Conservation (phyloP, 441 rosid species). For the Aquilaria agallochum region DNA sequence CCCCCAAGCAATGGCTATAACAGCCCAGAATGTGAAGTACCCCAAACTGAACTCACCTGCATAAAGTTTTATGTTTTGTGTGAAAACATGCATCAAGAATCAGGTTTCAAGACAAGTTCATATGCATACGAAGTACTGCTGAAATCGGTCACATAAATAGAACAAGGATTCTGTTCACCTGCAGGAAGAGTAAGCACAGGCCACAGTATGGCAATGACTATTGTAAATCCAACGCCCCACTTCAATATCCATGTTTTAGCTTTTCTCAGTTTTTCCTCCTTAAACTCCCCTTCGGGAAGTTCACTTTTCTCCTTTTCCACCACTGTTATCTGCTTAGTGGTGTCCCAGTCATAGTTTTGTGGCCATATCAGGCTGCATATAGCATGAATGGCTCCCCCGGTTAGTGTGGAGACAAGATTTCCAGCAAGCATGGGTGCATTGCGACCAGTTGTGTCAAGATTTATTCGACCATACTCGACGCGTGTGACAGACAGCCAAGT, state of each 20-base stretch:
- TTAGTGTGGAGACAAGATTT: constrained; percentile 70
- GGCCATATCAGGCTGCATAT: constrained; percentile 62
- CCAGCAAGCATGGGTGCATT: constrained; percentile 94
- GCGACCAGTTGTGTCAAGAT: constrained; percentile 71
- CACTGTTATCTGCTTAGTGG: constrained; percentile 72
- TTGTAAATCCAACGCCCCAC: constrained; percentile 78
- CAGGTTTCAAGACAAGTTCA: too few species aligned
- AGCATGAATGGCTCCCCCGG: constrained; percentile 79
- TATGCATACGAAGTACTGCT: too few species aligned
- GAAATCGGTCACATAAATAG: too few species aligned
- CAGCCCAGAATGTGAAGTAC: constrained; percentile 90
- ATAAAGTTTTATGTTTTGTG: not conserved
- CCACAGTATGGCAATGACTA: constrained; percentile 71
- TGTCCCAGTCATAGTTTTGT: constrained; percentile 80
- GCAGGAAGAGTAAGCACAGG: constrained; percentile 80
- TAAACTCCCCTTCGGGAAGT: constrained; percentile 58
- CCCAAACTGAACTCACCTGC: constrained; percentile 65
- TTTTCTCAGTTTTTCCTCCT: constrained; percentile 66
- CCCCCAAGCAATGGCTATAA: constrained; percentile 84
- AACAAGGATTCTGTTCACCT: constrained; percentile 29
- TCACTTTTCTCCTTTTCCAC: constrained; percentile 60
- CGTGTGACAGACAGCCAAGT: constrained; percentile 71
- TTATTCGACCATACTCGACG: constrained; percentile 57
- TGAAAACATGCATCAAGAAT: not conserved
- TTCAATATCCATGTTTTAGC: constrained; percentile 84